Evolutionary conservation across 1,284 basidiomycete genomes (phyloP).

Genomic region (Sporisorium reilianum): DNA sequence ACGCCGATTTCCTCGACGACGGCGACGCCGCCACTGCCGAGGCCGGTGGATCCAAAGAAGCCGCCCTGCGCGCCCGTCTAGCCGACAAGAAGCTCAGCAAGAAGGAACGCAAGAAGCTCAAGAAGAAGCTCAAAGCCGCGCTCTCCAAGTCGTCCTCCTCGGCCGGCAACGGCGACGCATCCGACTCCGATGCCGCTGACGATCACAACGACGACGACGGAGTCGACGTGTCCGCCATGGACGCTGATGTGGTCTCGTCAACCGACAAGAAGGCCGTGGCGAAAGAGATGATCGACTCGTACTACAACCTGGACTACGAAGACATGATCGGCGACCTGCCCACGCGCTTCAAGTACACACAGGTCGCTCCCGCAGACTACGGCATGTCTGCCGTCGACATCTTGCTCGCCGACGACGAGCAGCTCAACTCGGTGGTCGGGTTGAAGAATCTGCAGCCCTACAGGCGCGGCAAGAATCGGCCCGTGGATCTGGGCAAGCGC

Average conservation of each 20-base stretch:
- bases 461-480: slow-evolving; percentile 75
- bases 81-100: slow-evolving; percentile 76
- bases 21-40: slow-evolving; percentile 19
- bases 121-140: slow-evolving; percentile 65
- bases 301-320: slow-evolving; percentile 92
- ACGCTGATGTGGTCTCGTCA: slow-evolving; percentile 34
- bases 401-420: slow-evolving; percentile 88
- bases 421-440: slow-evolving; percentile 89
- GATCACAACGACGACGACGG: slow-evolving; percentile 12
- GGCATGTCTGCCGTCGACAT: slow-evolving; percentile 88
- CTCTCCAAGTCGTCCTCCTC: slow-evolving; percentile 50
- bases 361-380: slow-evolving; percentile 78
- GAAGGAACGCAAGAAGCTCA: slow-evolving; percentile 80
- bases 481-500: slow-evolving; percentile 75
- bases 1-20: slow-evolving; percentile 75
- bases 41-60: slow-evolving; percentile 32
- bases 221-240: slow-evolving; percentile 65
- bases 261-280: slow-evolving; percentile 71
- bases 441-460: slow-evolving; percentile 93
- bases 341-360: slow-evolving; percentile 92
- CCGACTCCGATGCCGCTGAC: slow-evolving; percentile 19
- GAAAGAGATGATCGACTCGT: slow-evolving; percentile 88
- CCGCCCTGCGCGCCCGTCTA: slow-evolving; percentile 39
- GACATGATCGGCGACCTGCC: slow-evolving; percentile 91
- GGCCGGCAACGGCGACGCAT: slow-evolving; percentile 37